Evolutionary conservation across 2,329 filamentous ascomycete species (phyloP).

Genomic region (Ceratocystis cacaofunesta): DNA sequence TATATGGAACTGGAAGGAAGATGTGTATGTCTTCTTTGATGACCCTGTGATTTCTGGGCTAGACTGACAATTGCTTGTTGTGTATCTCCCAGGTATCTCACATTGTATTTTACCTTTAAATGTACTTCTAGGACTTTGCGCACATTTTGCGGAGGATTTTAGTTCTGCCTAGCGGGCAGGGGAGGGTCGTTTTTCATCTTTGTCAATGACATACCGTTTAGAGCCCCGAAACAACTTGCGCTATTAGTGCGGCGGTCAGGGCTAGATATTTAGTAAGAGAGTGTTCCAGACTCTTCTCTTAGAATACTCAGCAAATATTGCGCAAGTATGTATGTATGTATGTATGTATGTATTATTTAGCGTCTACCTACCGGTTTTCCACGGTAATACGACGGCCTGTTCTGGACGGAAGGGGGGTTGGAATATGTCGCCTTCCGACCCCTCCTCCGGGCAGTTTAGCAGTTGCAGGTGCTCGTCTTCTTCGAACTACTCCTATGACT

Average conservation of each 20-base stretch:
- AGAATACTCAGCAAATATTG: neutral
- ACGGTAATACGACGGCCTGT: too few relatives aligned
- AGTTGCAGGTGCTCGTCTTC: too few relatives aligned
- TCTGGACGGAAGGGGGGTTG: too few relatives aligned
- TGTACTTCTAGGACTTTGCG: neutral
- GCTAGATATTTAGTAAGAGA: neutral
- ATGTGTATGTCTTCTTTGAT: neutral
- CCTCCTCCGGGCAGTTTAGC: too few relatives aligned
- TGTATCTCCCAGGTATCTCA: neutral
- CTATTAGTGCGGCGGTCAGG: neutral
- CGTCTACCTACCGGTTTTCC: too few relatives aligned
- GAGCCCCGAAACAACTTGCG: neutral
- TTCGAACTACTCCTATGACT: too few relatives aligned
- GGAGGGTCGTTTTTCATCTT: neutral
- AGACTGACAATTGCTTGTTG: neutral
- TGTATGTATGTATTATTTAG: too few relatives aligned
- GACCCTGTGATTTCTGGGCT: neutral
- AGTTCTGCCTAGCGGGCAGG: neutral
- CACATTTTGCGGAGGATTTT: conserved; percentile 11
- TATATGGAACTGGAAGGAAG: neutral
- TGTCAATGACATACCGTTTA: conserved; percentile 6
- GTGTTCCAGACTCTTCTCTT: neutral
- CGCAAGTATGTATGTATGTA: too few relatives aligned
- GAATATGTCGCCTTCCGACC: too few relatives aligned
- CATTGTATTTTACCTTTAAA: neutral